Evolutionary conservation across 129 eudicot genomes (phyloP).

Genomic region (Centaurea solstitialis): DNA sequence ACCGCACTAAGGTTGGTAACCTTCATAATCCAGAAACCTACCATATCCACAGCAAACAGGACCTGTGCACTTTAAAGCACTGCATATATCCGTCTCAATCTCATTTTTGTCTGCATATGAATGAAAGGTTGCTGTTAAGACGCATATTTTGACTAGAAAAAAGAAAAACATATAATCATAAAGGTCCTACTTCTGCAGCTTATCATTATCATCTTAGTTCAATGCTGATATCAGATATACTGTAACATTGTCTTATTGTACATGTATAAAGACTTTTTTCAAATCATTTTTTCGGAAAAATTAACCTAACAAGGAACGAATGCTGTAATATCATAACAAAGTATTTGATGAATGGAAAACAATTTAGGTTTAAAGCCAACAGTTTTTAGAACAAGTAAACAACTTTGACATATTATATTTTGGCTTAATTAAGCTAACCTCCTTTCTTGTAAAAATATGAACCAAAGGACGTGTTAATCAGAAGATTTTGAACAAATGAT

Average conservation of each 20-base stretch:
- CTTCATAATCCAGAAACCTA: constrained; percentile 14
- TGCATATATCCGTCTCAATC: neutral
- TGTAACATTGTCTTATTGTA: neutral
- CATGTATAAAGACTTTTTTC: neutral
- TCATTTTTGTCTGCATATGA: constrained; percentile 21
- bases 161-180: neutral
- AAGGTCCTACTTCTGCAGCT: neutral
- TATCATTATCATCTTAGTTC: constrained; percentile 3
- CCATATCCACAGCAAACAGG: neutral
- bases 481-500: too few relatives aligned
- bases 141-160: neutral
- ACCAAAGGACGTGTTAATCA: neutral
- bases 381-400: neutral
- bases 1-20: neutral
- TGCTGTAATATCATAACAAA: neutral
- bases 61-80: constrained; percentile 4
- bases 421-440: neutral
- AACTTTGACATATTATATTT: too few relatives aligned
- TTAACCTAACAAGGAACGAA: neutral
- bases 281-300: neutral
- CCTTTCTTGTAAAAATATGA: neutral
- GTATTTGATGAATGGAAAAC: neutral
- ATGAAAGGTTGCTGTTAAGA: neutral
- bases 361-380: neutral
- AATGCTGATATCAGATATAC: neutral